phyloP scores from a whole-genome alignment of 768 basidiomycete species.

The Coprinellus aureogranulatus region DNA sequence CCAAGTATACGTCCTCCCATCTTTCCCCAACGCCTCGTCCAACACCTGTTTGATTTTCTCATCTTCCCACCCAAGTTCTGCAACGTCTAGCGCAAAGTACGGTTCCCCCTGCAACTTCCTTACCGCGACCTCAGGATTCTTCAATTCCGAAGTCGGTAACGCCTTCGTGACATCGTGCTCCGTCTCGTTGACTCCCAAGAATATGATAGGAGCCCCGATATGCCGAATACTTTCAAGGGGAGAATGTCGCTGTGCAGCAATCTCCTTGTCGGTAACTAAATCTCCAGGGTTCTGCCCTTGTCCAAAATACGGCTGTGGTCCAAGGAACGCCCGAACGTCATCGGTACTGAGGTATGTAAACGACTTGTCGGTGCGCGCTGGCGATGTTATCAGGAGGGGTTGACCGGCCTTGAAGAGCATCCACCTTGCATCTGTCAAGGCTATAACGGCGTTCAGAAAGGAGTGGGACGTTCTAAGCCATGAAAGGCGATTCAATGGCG shows the following conservation, averaged over 20 bases:
- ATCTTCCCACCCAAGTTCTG: constrained; percentile 38
- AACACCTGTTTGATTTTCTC: constrained; percentile 37
- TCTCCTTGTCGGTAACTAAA: constrained; percentile 25
- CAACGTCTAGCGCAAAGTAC: constrained; percentile 81
- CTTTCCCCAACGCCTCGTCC: constrained; percentile 34
- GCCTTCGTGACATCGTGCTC: constrained; percentile 37
- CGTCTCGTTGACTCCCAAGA: constrained; percentile 73
- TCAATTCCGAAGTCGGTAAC: constrained; percentile 66
- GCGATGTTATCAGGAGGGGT: constrained; percentile 56
- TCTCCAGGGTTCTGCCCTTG: constrained; percentile 55
- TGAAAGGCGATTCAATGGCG: constrained; percentile 76
- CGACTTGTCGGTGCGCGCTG: constrained; percentile 28
- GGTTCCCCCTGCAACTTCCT: constrained; percentile 73
- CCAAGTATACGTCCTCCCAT: constrained; percentile 51
- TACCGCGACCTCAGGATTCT: constrained; percentile 50
- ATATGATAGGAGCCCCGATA: constrained; percentile 61
- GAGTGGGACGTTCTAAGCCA: constrained; percentile 74
- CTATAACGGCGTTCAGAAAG: constrained; percentile 73
- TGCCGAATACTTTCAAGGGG: constrained; percentile 58
- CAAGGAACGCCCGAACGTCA: constrained; percentile 65
- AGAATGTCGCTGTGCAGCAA: constrained; percentile 21
- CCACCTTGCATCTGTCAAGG: constrained; percentile 65
- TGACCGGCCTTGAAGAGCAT: constrained; percentile 72
- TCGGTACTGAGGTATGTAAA: constrained; percentile 58
- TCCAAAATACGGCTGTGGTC: constrained; percentile 65